Evolutionary conservation across 805 yeast genomes (phyloP).

Genomic region (Blastobotrys mokoenaii): DNA sequence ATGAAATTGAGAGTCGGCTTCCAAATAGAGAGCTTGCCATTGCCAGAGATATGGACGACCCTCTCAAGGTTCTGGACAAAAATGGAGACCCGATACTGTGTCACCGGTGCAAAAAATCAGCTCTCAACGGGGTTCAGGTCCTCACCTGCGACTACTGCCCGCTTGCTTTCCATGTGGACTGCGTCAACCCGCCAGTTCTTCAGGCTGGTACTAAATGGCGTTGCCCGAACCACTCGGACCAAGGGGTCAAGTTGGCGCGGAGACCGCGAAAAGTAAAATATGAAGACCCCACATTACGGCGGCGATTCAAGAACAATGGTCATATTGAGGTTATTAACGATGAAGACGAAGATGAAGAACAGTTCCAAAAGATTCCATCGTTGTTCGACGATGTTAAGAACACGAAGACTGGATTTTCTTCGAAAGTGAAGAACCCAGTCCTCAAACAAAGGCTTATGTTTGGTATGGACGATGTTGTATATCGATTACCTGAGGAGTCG

Average conservation of each 20-base stretch:
- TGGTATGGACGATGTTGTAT: slow-evolving; percentile 39
- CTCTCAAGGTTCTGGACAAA: slow-evolving; percentile 44
- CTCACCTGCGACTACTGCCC: slow-evolving; percentile 79
- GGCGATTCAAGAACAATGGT: slow-evolving; percentile 48
- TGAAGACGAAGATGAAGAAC: slow-evolving; percentile 26
- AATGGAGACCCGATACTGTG: slow-evolving; percentile 65
- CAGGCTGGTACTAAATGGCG: slow-evolving; percentile 77
- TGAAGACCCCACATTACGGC: slow-evolving; percentile 45
- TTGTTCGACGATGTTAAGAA: slow-evolving; percentile 28
- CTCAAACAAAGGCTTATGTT: slow-evolving; percentile 2
- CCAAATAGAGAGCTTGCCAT: slow-evolving; percentile 29
- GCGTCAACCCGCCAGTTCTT: slow-evolving; percentile 71
- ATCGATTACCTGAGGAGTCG: slow-evolving; percentile 59
- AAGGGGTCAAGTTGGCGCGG: slow-evolving; percentile 18
- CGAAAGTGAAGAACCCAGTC: slow-evolving; percentile 17
- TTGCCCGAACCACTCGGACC: slow-evolving; percentile 78
- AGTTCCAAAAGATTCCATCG: slow-evolving; percentile 14
- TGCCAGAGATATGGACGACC: slow-evolving; percentile 12
- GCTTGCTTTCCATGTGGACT: slow-evolving; percentile 82
- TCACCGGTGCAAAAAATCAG: slow-evolving; percentile 67
- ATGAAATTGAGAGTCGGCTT: slow-evolving; percentile 52
- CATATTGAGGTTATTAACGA: slow-evolving; percentile 48
- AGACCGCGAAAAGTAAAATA: slow-evolving; percentile 42
- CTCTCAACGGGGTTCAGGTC: slow-evolving; percentile 47
- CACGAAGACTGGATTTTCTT: slow-evolving; percentile 31